phyloP scores from a whole-genome alignment of 2,329 filamentous ascomycete species.

The Hirsutella rhossiliensis region DNA sequence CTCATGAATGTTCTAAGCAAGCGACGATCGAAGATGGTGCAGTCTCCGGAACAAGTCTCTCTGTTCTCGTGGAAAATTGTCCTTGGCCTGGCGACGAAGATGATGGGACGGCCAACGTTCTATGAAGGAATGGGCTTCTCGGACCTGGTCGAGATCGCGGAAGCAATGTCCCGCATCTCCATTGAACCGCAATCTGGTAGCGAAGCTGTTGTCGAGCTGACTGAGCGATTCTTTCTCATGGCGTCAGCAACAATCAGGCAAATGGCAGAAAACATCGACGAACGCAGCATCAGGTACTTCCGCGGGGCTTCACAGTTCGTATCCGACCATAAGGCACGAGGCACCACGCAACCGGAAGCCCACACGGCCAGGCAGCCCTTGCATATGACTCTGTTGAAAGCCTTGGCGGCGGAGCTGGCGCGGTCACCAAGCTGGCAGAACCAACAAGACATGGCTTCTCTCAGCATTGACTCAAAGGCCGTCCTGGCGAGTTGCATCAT shows the following conservation, averaged over 20 bases:
- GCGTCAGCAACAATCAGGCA: constrained; percentile 24
- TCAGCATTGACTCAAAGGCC: constrained; percentile 13
- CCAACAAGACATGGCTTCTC: constrained; percentile 11
- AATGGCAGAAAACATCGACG: constrained; percentile 30
- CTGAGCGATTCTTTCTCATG: constrained; percentile 19
- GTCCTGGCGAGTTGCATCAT: constrained; percentile 15
- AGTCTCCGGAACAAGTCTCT: constrained; percentile 13
- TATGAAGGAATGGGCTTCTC: constrained; percentile 33
- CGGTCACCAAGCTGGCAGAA: constrained; percentile 14
- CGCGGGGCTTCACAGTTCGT: constrained; percentile 14
- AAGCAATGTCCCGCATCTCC: constrained; percentile 16
- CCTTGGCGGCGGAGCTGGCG: constrained; percentile 15
- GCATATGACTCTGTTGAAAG: constrained; percentile 23
- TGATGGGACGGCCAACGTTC: constrained; percentile 39
- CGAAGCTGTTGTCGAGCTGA: constrained; percentile 17
- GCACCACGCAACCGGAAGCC: background rate
- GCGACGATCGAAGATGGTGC: constrained; percentile 12
- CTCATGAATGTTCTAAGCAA: constrained; percentile 24
- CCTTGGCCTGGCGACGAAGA: constrained; percentile 33
- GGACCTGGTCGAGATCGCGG: constrained; percentile 21
- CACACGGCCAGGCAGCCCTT: constrained; percentile 10
- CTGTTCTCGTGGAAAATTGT: constrained; percentile 22
- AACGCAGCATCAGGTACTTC: constrained; percentile 29
- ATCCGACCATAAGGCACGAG: constrained; percentile 9
- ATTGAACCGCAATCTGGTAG: constrained; percentile 11